Base-by-base conservation (phyloP, 345 rosid genomes). In the Boechera divaricarpa region DNA sequence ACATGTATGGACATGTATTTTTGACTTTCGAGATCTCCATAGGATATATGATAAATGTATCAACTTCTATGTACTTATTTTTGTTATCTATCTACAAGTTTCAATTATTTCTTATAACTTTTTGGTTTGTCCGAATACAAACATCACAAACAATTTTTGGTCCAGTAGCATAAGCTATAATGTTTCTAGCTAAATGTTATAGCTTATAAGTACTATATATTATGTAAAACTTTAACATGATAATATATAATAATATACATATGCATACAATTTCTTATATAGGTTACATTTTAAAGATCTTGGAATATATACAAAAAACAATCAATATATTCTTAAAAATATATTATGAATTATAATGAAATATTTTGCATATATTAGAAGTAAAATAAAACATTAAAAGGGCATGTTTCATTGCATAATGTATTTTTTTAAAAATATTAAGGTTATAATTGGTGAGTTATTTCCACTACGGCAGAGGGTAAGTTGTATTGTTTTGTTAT, bases 21-120 rank as follows among this genome's bases (percentile, higher is more conserved):
- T 66, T 57, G 67, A n/a, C 29, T 47, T 49, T 66, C 28, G 73
- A 36, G 45, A 36, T 58, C 49, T 74, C 29, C 57, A 71, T 55
- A 18, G 7, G 12, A 13, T 62, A 63, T 24, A 45, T 15, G 35
- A 18, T 64, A 21, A 26, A n/a, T n/a, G n/a, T n/a, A n/a, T n/a
- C n/a, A n/a, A n/a, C n/a, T n/a, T n/a, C n/a, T n/a, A n/a, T n/a
- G n/a, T n/a, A n/a, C 53, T 13, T 15, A 5, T 45, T 45, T 42
- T 5, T 15, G 18, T 45, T 45, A 45, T 45, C 44, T 41, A 39
- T 39, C 13, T 41, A 10, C 45, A 41, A 4, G 10, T 41, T 41
- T 12, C 6, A 42, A 42, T 4, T 12, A 42, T 42, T 42, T 42
- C 49, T 42, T 45, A 15, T 45, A 45, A 5, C 1, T 45, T 45